Conservation (phyloP, 2,329 filamentous ascomycete species). For the Aspergillus quadricinctus region DNA sequence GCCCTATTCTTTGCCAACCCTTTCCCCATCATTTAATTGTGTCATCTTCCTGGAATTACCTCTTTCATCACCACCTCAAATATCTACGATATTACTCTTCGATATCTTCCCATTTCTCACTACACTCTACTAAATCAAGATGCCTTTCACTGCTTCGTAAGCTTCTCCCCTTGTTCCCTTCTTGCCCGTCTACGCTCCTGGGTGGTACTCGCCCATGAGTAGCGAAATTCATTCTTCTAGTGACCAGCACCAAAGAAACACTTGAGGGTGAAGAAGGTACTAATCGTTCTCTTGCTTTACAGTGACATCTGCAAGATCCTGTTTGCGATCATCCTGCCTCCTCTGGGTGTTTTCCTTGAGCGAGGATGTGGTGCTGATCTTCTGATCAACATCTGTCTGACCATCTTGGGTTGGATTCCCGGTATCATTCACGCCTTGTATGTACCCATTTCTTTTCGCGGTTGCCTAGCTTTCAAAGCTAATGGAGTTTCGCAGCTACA, state of each 20-base stretch:
- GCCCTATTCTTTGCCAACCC: neutral
- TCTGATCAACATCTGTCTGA: conserved; percentile 88
- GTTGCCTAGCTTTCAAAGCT: conserved; percentile 5
- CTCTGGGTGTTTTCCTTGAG: conserved; percentile 91
- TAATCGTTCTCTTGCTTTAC: conserved; percentile 8
- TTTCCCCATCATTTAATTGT: conserved; percentile 6
- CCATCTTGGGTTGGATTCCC: conserved; percentile 70
- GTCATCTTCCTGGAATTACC: conserved; percentile 7
- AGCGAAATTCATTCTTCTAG: neutral
- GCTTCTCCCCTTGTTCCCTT: conserved; percentile 16
- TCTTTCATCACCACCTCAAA: neutral
- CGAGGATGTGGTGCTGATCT: conserved; percentile 81
- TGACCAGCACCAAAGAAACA: neutral
- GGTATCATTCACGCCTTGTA: conserved; percentile 90
- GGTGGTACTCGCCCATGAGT: neutral
- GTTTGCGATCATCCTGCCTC: conserved; percentile 83
- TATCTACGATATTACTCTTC: conserved; percentile 23
- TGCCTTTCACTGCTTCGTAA: conserved; percentile 50
- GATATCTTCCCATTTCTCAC: neutral
- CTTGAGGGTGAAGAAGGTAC: neutral
- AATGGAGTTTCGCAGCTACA: conserved; percentile 54
- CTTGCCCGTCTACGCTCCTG: neutral
- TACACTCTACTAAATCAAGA: conserved; percentile 24
- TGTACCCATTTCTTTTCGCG: conserved; percentile 31
- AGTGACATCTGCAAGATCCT: conserved; percentile 79